Evolutionary conservation across 2,329 filamentous ascomycete species (phyloP), one percentile per base, ranked within the genome.

Genomic region (Madurella mycetomatis): DNA sequence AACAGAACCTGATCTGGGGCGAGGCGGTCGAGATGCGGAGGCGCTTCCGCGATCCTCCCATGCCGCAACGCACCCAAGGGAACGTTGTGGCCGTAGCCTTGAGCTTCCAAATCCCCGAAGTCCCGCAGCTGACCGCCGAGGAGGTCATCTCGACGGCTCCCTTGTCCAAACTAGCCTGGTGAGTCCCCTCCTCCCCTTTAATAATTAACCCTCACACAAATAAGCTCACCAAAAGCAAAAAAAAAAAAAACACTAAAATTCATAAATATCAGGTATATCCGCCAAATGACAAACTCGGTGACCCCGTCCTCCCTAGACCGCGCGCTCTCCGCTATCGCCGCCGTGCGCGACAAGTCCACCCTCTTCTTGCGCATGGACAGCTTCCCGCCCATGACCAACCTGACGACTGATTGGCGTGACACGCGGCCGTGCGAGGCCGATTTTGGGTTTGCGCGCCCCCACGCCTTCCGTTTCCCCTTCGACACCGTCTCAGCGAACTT

Each of bases 1-100:
- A 57, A 0, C 51, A 53, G 1, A 64, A 58, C 1, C 32, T 69
- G 2, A 59, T 67, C 16, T 74, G 70, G 69, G 62, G 50, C 2
- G 69, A 74, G 40, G 70, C 68, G 1, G 63, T 74, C 17, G 65
- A 73, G 19, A 73, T 75, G 70, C 65, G 64, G 5, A 59, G 64
- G 5, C 64, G 71, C 0, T 62, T 74, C 49, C 61, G 64, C 34
- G 57, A 58, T 12, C 69, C 70, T 0, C 62, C 61, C 1, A 62
- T 67, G 12, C 67, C 70, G 1, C 47, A 56, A 0, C 65, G 71
- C 0, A 66, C 71, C 1, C 70, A 71, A 53, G 65, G 69, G 1
- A 72, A 72, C 18, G 62, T 68, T 8, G 58, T 72, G 55, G 62
- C 51, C 2, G 65, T 56, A 0, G 65, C 60, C 0, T n/a, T 66